A percentile compares a stretch with the other conserved stretches of the same genome.
phyloP scores from a whole-genome alignment of 1,139 yeast species.

The Pichia sp. region DNA sequence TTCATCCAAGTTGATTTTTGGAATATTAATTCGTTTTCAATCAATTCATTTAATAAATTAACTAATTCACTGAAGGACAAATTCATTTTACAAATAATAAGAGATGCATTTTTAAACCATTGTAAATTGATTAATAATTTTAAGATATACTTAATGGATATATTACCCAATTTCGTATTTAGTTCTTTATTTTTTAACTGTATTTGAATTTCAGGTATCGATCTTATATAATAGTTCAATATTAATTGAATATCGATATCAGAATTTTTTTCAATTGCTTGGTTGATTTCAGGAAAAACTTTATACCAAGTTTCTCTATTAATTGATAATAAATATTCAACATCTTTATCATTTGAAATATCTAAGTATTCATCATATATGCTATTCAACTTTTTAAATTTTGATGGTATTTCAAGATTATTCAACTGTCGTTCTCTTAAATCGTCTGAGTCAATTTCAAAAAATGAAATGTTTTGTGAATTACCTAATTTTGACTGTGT shows the following conservation, averaged over 20 bases:
- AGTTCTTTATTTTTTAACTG: background rate
- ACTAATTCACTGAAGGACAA: conserved; percentile 15
- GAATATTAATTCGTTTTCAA: conserved; percentile 11
- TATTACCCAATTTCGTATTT: background rate
- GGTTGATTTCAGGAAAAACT: conserved; percentile 4
- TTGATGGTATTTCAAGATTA: conserved; percentile 4
- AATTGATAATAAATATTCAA: conserved; percentile 1
- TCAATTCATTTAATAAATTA: conserved; percentile 9
- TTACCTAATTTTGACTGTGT: background rate
- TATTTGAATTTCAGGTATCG: conserved; percentile 9
- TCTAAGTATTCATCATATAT: conserved; percentile 9
- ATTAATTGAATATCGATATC: conserved; percentile 5
- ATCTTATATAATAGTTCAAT: conserved; percentile 11
- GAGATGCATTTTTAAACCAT: conserved; percentile 20
- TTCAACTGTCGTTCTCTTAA: background rate
- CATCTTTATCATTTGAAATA: conserved; percentile 6
- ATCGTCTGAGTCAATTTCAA: no score
- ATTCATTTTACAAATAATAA: conserved; percentile 9
- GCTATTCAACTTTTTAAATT: background rate
- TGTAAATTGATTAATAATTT: conserved; percentile 10
- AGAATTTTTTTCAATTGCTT: conserved; percentile 6
- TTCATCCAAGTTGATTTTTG: conserved; percentile 13
- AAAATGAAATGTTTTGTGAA: background rate
- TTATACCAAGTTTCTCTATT: conserved; percentile 1
- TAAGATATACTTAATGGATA: conserved; percentile 1